phyloP scores from a whole-genome alignment of 1,284 basidiomycete species.

The Gymnopus androsaceus region DNA sequence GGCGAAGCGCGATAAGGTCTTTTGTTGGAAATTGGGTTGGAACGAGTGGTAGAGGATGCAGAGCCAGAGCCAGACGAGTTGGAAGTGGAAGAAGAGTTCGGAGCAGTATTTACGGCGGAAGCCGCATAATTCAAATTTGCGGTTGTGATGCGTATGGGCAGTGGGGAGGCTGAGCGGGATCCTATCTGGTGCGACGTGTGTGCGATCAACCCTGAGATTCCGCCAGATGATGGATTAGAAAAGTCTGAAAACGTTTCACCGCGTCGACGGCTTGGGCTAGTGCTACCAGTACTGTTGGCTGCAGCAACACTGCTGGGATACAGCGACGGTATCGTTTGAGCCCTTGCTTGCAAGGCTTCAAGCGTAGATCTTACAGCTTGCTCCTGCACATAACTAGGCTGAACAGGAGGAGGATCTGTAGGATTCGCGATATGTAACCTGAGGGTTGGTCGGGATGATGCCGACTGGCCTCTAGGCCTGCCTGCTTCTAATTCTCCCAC shows the following conservation, averaged over 20 bases:
- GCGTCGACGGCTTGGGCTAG: neutral
- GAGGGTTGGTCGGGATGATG: constrained; percentile 17
- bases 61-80: neutral
- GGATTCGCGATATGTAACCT: constrained; percentile 19
- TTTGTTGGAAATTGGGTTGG: neutral
- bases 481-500: constrained; percentile 4
- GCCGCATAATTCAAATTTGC: constrained; percentile 5
- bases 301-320: neutral
- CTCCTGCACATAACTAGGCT: neutral
- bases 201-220: neutral
- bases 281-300: neutral
- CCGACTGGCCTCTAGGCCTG: constrained; percentile 9
- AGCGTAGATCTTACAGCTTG: neutral
- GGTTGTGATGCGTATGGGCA: constrained; percentile 7
- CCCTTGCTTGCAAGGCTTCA: neutral
- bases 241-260: constrained; percentile 10
- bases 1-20: constrained; percentile 2
- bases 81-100: constrained; percentile 4
- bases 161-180: neutral
- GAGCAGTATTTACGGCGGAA: neutral
- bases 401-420: neutral
- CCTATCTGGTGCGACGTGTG: neutral
- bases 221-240: constrained; percentile 1
- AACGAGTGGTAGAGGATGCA: neutral
- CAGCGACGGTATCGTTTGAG: neutral